Evolutionary conservation across 164 flowering plant species (phyloP).

Genomic region (Nymphaea thermarum): DNA sequence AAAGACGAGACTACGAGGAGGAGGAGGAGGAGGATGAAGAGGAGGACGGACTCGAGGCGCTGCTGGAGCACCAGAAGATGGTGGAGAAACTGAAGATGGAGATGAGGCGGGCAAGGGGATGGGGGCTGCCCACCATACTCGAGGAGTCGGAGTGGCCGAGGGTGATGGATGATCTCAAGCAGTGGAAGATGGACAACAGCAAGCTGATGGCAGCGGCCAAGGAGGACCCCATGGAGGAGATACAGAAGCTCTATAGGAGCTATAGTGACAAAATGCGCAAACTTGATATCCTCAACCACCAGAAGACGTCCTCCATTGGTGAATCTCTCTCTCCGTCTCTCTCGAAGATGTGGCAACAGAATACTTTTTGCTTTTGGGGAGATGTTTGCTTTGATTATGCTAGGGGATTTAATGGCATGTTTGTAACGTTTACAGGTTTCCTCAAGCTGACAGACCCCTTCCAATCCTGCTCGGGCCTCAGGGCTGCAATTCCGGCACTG

Average conservation of each 20-base stretch:
- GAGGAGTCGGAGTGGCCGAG: slow-evolving; percentile 75
- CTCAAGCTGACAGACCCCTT: slow-evolving; percentile 44
- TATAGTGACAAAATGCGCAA: slow-evolving; percentile 85
- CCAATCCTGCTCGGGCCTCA: slow-evolving; percentile 9
- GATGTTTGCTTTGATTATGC: too few species aligned
- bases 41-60: slow-evolving; percentile 24
- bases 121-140: slow-evolving; percentile 82
- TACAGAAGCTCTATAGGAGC: slow-evolving; percentile 71
- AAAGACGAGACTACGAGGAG: neutral
- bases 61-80: slow-evolving; percentile 93
- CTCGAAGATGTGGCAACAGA: neutral
- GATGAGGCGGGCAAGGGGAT: slow-evolving; percentile 64
- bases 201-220: slow-evolving; percentile 17
- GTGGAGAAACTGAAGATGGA: slow-evolving; percentile 83
- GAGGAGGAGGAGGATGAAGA: neutral
- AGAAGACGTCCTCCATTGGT: slow-evolving; percentile 95
- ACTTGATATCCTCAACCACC: slow-evolving; percentile 85
- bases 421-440: slow-evolving; percentile 30
- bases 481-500: slow-evolving; percentile 4
- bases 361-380: neutral
- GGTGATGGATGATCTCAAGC: slow-evolving; percentile 62
- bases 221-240: slow-evolving; percentile 43
- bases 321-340: slow-evolving; percentile 13
- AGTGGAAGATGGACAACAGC: slow-evolving; percentile 84
- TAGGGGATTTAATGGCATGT: neutral